These are phyloP conservation scores for Chloranthus sessilifolius DNA, from an alignment of 164 flowering plant species.

Conservation along the genomic window DNA sequence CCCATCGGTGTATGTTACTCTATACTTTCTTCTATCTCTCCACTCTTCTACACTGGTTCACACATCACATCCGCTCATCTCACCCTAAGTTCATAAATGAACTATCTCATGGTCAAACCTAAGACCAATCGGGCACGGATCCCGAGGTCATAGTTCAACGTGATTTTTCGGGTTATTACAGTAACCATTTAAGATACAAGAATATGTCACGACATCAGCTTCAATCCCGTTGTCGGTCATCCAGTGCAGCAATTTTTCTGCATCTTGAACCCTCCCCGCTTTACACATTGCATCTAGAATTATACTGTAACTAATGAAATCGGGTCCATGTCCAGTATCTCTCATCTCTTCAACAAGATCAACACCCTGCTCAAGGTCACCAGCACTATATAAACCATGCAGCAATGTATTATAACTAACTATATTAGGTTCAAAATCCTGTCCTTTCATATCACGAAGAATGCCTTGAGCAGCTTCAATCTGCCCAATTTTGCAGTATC, in stretches of 20 bases:
- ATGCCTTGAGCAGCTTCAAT: conserved; percentile 13
- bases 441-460: conserved; percentile 11
- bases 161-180: no score
- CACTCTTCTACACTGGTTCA: no score
- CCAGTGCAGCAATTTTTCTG: conserved; percentile 7
- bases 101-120: no score
- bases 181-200: conserved; percentile 12
- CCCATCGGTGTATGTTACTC: no score
- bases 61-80: no score
- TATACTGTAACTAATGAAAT: conserved; percentile 14
- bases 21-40: no score
- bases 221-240: conserved; percentile 18
- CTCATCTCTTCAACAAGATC: conserved; percentile 16
- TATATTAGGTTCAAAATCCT: conserved; percentile 15
- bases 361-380: conserved; percentile 7
- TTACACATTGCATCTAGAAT: conserved; percentile 16
- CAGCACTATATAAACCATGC: conserved; percentile 15
- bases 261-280: conserved; percentile 15
- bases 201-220: conserved; percentile 20
- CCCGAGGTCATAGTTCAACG: no score
- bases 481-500: conserved; percentile 15
- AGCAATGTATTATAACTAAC: conserved; percentile 13
- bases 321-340: not conserved
- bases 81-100: no score
- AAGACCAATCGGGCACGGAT: no score